Evolutionary conservation across 2,329 filamentous ascomycete genomes (phyloP).

Genomic region (Colletotrichum melonis): DNA sequence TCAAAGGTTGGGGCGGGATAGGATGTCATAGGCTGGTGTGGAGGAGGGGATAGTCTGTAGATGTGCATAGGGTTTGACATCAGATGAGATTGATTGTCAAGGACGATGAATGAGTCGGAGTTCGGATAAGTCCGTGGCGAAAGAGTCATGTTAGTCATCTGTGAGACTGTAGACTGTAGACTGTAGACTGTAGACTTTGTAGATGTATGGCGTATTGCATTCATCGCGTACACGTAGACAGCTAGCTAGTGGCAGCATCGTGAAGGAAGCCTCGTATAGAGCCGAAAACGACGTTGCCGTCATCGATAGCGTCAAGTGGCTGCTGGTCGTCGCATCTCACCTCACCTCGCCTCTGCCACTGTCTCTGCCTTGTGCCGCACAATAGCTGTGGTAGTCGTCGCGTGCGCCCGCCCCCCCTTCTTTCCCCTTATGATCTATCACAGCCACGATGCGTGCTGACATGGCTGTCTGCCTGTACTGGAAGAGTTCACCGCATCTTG

Average conservation of each 20-base stretch:
- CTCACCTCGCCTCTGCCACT: not conserved
- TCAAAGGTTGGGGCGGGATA: constrained; percentile 7
- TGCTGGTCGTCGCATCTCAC: not conserved
- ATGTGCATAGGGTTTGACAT: not conserved
- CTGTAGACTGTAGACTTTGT: no score
- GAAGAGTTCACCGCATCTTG: not conserved
- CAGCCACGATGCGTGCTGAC: not conserved
- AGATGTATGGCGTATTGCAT: no score
- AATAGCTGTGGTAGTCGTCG: not conserved
- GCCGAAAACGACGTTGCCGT: not conserved
- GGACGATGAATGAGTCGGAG: no score
- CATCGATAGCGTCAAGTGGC: not conserved
- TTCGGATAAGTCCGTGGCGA: not conserved
- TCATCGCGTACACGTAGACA: no score
- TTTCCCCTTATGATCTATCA: not conserved
- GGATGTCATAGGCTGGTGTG: not conserved
- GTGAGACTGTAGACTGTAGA: no score
- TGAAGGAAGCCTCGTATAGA: not conserved
- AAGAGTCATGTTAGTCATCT: not conserved
- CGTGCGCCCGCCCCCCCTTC: not conserved
- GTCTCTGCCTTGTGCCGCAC: not conserved
- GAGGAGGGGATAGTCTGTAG: no score
- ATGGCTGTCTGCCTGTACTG: not conserved
- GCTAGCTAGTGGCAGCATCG: not conserved
- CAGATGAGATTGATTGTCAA: not conserved